Percentiles rank a stretch among this genome's conserved stretches.
Conservation (phyloP, 306 rosid species). For the Malus fusca region DNA sequence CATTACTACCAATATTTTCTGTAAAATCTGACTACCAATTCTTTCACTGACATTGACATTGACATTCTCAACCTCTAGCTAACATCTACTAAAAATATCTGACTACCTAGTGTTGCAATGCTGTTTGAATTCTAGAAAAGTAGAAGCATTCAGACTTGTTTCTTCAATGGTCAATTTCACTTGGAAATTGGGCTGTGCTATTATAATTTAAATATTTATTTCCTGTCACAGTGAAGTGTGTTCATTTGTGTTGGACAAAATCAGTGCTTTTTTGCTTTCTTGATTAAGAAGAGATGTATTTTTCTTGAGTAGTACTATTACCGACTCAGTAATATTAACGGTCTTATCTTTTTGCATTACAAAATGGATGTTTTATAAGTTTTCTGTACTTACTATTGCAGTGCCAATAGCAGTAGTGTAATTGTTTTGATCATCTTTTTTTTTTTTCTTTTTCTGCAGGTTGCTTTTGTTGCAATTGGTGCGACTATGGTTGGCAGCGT, state of each 20-base stretch:
- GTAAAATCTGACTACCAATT: neutral
- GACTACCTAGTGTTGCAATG: neutral
- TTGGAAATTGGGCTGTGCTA: neutral
- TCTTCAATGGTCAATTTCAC: neutral
- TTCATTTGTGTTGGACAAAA: neutral
- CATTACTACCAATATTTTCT: neutral
- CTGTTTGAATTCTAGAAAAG: neutral
- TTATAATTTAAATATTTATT: too few species aligned
- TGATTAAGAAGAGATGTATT: neutral
- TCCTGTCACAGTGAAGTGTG: neutral
- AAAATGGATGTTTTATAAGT: neutral
- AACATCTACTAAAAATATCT: neutral
- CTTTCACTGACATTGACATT: neutral
- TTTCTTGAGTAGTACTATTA: neutral
- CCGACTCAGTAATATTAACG: neutral
- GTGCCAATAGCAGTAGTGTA: neutral
- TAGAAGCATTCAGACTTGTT: neutral
- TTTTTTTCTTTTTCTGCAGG: slow-evolving; percentile 27
- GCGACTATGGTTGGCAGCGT: slow-evolving; percentile 99
- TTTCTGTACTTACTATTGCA: neutral
- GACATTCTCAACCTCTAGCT: neutral
- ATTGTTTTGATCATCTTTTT: neutral
- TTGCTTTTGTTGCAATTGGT: slow-evolving; percentile 90
- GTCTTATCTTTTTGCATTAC: neutral
- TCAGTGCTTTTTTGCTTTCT: neutral